Percentiles rank a stretch among this genome's conserved stretches.
Conservation (phyloP, 768 basidiomycete genomes). For the Boletus tylopilopsis region DNA sequence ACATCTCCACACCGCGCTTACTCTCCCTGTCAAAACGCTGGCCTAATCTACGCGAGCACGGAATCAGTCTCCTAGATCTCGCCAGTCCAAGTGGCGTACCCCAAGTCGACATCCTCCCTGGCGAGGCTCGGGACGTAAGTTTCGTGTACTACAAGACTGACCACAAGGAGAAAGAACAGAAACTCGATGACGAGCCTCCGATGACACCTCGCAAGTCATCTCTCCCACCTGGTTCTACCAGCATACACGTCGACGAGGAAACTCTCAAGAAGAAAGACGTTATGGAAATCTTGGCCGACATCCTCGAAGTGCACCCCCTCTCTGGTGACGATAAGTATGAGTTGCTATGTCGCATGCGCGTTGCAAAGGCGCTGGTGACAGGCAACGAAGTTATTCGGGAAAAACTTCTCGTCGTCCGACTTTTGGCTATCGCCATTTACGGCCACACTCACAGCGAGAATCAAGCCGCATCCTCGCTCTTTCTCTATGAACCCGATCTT, state of each 20-base stretch:
- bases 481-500: constrained; percentile 93
- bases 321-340: constrained; percentile 86
- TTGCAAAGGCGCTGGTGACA: constrained; percentile 63
- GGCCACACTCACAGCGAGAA: constrained; percentile 82
- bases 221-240: constrained; percentile 46
- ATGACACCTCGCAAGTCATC: constrained; percentile 49
- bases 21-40: constrained; percentile 82
- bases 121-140: constrained; percentile 73
- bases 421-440: constrained; percentile 88
- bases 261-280: constrained; percentile 56
- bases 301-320: constrained; percentile 61
- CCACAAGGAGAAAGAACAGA: constrained; percentile 43
- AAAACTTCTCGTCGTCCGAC: constrained; percentile 75
- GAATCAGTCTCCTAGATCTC: constrained; percentile 71
- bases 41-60: constrained; percentile 78
- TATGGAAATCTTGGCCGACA: constrained; percentile 77
- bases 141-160: constrained; percentile 79
- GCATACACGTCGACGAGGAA: constrained; percentile 59
- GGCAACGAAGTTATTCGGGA: constrained; percentile 62
- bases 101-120: constrained; percentile 60
- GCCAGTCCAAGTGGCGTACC: constrained; percentile 50
- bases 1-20: constrained; percentile 75
- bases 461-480: constrained; percentile 74
- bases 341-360: constrained; percentile 79
- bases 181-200: constrained; percentile 44